Percentiles rank a stretch among this genome's conserved stretches.
These are phyloP conservation scores for Neurospora sp. DNA, from an alignment of 495 filamentous ascomycete genomes.

Conservation along the genomic window DNA sequence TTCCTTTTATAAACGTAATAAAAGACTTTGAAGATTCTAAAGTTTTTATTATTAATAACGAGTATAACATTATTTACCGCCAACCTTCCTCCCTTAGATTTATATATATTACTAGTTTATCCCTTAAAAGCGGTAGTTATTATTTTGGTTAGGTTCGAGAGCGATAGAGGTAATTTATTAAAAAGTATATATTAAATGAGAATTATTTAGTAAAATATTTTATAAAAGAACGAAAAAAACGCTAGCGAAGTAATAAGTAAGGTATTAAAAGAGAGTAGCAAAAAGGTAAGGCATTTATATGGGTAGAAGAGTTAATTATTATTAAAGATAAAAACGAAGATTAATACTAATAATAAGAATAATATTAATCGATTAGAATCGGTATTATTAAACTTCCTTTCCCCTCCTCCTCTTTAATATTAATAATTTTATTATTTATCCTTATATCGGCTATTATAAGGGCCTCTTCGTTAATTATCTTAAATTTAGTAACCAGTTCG, in stretches of 20 bases:
- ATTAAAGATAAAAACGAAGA: no score
- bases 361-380: no score
- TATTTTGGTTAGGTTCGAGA: neutral
- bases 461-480: no score
- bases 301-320: no score
- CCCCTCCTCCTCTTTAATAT: no score
- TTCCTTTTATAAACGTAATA: neutral
- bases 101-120: neutral
- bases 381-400: accelerated
- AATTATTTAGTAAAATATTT: neutral
- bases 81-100: neutral
- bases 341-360: no score
- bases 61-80: neutral
- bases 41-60: neutral
- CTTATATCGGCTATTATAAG: no score
- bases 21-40: neutral
- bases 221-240: neutral
- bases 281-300: no score
- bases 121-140: neutral
- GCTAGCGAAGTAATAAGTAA: no score
- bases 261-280: no score
- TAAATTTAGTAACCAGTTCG: no score
- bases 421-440: no score
- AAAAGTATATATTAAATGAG: neutral
- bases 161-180: neutral